Percentiles rank a stretch among this genome's conserved stretches.
Conservation (phyloP, 108 stramenopile species). For the Cyclotella cryptica region DNA sequence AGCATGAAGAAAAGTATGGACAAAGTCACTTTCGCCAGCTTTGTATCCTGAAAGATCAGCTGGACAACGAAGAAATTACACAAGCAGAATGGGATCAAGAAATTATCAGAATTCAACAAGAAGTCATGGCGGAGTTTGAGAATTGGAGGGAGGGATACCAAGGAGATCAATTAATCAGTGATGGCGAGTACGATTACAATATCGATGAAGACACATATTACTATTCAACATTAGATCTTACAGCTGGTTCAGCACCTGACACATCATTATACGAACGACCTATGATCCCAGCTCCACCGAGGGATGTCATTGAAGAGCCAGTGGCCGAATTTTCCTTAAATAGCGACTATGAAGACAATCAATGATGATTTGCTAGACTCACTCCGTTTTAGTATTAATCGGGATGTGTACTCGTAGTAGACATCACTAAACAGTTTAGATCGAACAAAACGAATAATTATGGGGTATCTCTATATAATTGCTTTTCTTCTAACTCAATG, state of each 20-base stretch:
- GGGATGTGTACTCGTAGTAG: no score
- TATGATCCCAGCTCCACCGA: slow-evolving; percentile 29
- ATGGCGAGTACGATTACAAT: slow-evolving; percentile 50
- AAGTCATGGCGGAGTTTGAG: slow-evolving; percentile 49
- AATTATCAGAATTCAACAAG: slow-evolving; percentile 48
- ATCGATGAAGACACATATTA: slow-evolving; percentile 53
- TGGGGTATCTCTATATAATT: no score
- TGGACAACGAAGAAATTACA: slow-evolving; percentile 48
- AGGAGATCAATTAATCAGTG: slow-evolving; percentile 21
- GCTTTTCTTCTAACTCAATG: no score
- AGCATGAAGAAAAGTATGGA: slow-evolving; percentile 88
- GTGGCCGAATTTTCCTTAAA: slow-evolving; percentile 46
- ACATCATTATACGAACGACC: slow-evolving; percentile 28
- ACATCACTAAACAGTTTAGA: no score
- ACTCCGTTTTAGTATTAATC: not conserved
- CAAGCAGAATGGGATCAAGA: slow-evolving; percentile 50
- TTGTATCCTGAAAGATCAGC: slow-evolving; percentile 39
- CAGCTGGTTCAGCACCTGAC: slow-evolving; percentile 27
- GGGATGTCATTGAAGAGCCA: slow-evolving; percentile 46
- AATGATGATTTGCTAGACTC: not conserved
- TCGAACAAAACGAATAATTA: no score
- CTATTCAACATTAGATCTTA: slow-evolving; percentile 42
- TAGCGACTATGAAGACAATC: slow-evolving; percentile 25
- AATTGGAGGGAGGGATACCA: slow-evolving; percentile 25
- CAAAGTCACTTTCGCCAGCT: slow-evolving; percentile 50